These are phyloP conservation scores for Linum trigynum DNA, from an alignment of 345 rosid species.

Conservation along the genomic window DNA sequence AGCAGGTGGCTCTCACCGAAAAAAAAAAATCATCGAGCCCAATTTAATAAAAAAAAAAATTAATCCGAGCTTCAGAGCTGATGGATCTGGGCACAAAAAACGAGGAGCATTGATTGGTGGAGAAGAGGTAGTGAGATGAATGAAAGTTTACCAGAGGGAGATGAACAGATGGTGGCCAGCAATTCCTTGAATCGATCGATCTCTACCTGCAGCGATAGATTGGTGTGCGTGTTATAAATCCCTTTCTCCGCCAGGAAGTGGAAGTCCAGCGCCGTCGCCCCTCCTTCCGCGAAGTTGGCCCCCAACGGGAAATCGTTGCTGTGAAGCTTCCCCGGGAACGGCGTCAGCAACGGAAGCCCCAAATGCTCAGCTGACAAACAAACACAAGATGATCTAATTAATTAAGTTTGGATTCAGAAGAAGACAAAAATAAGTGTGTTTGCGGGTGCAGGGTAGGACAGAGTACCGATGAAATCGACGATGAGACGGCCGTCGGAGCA, in stretches of 20 bases:
- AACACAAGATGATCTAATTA: no score
- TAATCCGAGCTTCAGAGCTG: no score
- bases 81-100: no score
- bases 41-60: no score
- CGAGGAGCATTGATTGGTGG: no score
- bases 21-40: no score
- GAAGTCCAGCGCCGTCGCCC: neutral
- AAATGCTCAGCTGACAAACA: neutral
- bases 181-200: neutral
- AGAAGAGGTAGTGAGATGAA: no score
- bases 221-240: neutral
- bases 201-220: neutral
- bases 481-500: neutral
- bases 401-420: neutral
- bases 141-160: neutral
- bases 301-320: neutral
- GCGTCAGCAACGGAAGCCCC: neutral
- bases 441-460: no score
- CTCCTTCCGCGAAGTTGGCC: neutral
- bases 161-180: neutral
- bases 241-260: neutral
- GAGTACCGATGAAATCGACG: neutral
- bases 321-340: neutral
- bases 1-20: no score
- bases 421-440: neutral